Evolutionary conservation across 1,284 basidiomycete species (phyloP), one percentile per base, ranked within the genome.

Genomic region (Amylostereum areolatum): DNA sequence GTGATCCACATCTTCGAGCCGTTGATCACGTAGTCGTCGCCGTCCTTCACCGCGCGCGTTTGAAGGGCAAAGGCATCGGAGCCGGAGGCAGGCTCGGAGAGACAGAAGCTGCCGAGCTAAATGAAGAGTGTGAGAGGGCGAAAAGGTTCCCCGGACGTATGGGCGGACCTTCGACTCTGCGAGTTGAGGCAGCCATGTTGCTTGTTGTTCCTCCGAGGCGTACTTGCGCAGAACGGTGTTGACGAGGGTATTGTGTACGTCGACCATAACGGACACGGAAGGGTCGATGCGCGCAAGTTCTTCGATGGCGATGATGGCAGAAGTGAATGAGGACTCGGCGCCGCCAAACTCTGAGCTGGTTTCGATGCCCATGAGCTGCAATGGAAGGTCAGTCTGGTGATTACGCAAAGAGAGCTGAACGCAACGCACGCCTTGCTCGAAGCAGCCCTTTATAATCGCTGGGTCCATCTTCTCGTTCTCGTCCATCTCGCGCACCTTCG

Each of bases 1-100:
- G 97, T 98, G 62, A 99, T 99, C 96, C 96, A 99, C 94, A 97
- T 96, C 78, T 99, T 99, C 57, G 89, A 91, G 34, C 96, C 96
- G 61, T 95, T 96, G 54, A 98, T 67, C 31, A 92, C 74, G 77
- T 87, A 97, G 57, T 89, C 69, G 61, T 86, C 81, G 25, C 85
- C 85, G 53, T 92, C 89, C 66, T 90, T 92, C 68, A 78, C 87
- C 33, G 94, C 92, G 10, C 88, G 87, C 2, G 97, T 96, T 68
- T 97, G 92, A 47, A 99, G 77, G 0, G 94, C 94, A 64, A 99
- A 99, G 0, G 96, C 96, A 64, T 99, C 96, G 8, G 94, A 97
- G 4, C 96, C 97, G 10, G 93, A 94, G 0, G 81, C 85, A 3
- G 93, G 77, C 66, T 99, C 96, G 1, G 93, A 97, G 10, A 99